Percentiles rank a stretch among this genome's conserved stretches.
Evolutionary conservation across 176 grass and related monocot species (phyloP).

Genomic region (Musa schizocarpa): DNA sequence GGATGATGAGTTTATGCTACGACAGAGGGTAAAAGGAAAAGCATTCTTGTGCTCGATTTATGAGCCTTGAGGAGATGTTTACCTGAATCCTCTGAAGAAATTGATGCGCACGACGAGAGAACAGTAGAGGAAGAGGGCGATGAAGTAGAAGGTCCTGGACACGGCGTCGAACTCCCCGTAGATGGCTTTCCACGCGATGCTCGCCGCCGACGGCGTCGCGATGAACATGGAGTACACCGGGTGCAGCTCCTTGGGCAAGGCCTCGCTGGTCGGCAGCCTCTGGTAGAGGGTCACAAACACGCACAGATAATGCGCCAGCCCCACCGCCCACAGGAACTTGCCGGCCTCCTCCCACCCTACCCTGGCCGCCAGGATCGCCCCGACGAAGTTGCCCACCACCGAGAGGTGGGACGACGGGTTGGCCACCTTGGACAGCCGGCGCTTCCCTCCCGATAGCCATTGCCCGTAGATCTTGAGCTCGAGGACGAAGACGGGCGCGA

Average conservation of each 20-base stretch:
- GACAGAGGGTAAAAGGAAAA: too few relatives aligned
- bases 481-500: slow-evolving; percentile 61
- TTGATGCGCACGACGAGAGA: slow-evolving; percentile 93
- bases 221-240: slow-evolving; percentile 99
- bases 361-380: slow-evolving; percentile 76
- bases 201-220: slow-evolving; percentile 85
- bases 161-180: slow-evolving; percentile 88
- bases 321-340: slow-evolving; percentile 85
- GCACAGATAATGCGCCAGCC: slow-evolving; percentile 78
- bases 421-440: slow-evolving; percentile 90
- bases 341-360: slow-evolving; percentile 85
- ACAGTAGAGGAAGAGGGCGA: slow-evolving; percentile 78
- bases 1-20: too few relatives aligned
- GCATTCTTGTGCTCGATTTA: background rate
- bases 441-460: slow-evolving; percentile 89
- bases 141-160: slow-evolving; percentile 77
- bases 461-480: slow-evolving; percentile 98
- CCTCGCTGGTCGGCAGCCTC: slow-evolving; percentile 80
- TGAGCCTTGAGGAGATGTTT: background rate
- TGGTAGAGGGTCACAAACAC: slow-evolving; percentile 96
- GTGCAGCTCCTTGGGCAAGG: slow-evolving; percentile 90
- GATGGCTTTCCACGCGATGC: slow-evolving; percentile 77
- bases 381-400: slow-evolving; percentile 98
- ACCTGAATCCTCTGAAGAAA: slow-evolving; percentile 96
- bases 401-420: slow-evolving; percentile 93